A percentile compares a stretch with the other conserved stretches of the same genome.
Evolutionary conservation across 164 flowering plant genomes (phyloP).

Genomic region (Vitis vinifera): DNA sequence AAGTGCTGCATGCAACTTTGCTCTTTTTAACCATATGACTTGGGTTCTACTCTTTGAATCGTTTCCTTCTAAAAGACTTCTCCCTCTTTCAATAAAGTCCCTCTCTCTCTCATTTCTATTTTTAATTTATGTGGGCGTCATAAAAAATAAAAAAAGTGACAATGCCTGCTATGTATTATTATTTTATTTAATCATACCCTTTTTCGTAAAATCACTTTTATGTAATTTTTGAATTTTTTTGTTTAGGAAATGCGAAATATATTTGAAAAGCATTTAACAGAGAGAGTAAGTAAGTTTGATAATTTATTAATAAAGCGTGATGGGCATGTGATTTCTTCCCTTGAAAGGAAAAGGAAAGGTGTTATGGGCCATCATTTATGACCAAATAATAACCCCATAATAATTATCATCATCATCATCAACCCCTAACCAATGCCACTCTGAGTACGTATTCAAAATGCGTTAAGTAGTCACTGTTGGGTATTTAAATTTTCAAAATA

Average conservation of each 20-base stretch:
- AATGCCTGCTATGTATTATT: neutral
- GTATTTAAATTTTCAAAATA: too few species aligned
- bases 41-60: slow-evolving; percentile 47
- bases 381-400: neutral
- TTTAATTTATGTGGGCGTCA: too few species aligned
- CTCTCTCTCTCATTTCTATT: too few species aligned
- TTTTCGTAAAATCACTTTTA: too few species aligned
- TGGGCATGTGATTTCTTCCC: neutral
- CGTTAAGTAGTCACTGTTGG: too few species aligned
- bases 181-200: neutral
- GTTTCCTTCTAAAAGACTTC: slow-evolving; percentile 29
- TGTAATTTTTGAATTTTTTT: too few species aligned
- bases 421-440: too few species aligned
- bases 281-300: too few species aligned
- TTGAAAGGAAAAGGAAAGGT: neutral
- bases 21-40: slow-evolving; percentile 24
- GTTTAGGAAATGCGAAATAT: too few species aligned
- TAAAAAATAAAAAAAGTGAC: neutral
- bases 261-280: too few species aligned
- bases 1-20: neutral
- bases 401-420: too few species aligned
- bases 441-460: too few species aligned
- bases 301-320: neutral
- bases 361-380: neutral
- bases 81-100: slow-evolving; percentile 4